Percentiles rank a stretch among this genome's conserved stretches.
Evolutionary conservation across 768 basidiomycete species (phyloP).

Genomic region (Agrocybe praecox): DNA sequence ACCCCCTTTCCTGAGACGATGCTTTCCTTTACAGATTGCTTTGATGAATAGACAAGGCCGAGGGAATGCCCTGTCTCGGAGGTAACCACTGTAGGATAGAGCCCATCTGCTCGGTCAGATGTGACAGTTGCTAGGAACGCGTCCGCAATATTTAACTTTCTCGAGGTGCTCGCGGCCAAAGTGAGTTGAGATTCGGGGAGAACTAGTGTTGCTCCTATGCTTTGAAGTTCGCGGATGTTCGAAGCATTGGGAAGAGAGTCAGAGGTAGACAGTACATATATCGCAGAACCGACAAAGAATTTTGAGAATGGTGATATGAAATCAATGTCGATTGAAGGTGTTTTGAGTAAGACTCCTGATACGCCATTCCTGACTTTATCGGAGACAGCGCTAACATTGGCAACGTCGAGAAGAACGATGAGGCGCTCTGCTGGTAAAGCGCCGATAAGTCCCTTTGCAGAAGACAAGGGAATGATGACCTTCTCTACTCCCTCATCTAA

Average conservation of each 20-base stretch:
- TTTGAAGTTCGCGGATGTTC: conserved; percentile 60
- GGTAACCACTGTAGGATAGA: conserved; percentile 92
- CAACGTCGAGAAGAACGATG: conserved; percentile 74
- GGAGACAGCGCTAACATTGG: conserved; percentile 72
- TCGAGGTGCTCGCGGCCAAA: conserved; percentile 48
- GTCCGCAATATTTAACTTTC: conserved; percentile 75
- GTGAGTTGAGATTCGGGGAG: conserved; percentile 75
- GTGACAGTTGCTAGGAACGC: conserved; percentile 82
- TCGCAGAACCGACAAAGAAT: conserved; percentile 66
- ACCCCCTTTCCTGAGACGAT: conserved; percentile 89
- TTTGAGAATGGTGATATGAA: conserved; percentile 75
- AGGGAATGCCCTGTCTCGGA: conserved; percentile 77
- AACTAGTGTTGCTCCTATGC: conserved; percentile 65
- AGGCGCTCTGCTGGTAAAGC: conserved; percentile 71
- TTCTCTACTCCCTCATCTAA: conserved; percentile 84
- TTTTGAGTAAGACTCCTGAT: conserved; percentile 81
- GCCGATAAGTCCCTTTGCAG: conserved; percentile 68
- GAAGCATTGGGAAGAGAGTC: conserved; percentile 56
- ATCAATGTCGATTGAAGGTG: conserved; percentile 70
- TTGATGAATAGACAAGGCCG: conserved; percentile 95
- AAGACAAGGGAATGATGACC: conserved; percentile 71
- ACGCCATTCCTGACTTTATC: conserved; percentile 74
- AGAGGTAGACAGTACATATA: conserved; percentile 61
- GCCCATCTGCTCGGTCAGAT: conserved; percentile 89
- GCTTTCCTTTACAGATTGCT: conserved; percentile 81